Evolutionary conservation across 2,329 filamentous ascomycete genomes (phyloP).

Genomic region (Cordyceps cicadae): DNA sequence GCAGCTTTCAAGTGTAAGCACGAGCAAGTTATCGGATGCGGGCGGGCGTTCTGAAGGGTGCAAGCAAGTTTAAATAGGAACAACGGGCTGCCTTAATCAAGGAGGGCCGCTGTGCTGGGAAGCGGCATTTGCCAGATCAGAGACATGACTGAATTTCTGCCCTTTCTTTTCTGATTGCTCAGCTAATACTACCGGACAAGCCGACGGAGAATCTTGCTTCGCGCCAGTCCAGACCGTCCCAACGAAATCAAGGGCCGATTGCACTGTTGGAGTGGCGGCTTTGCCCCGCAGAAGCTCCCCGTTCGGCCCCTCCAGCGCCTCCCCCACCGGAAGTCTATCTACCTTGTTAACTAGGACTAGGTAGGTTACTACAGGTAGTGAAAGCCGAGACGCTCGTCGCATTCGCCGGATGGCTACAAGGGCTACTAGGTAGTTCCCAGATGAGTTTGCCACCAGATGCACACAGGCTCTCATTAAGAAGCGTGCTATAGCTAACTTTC

Average conservation of each 20-base stretch:
- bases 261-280: not conserved
- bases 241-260: constrained; percentile 8
- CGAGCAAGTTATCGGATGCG: no score
- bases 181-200: not conserved
- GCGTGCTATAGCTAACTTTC: no score
- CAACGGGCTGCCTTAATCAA: not conserved
- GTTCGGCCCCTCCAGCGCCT: not conserved
- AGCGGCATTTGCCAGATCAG: not conserved
- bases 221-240: not conserved
- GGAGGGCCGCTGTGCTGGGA: not conserved
- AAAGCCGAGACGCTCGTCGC: no score
- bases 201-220: not conserved
- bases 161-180: not conserved
- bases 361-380: no score
- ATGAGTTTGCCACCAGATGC: not conserved
- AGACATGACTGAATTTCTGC: not conserved
- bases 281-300: not conserved
- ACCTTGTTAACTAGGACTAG: no score
- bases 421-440: not conserved
- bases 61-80: no score
- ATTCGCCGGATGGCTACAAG: not conserved
- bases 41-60: no score
- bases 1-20: no score
- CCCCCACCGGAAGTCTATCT: no score
- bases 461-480: not conserved